Percentiles rank a stretch among this genome's conserved stretches.
Evolutionary conservation across 208 protist species (phyloP).

Genomic region (Acanthamoeba rhysodes): DNA sequence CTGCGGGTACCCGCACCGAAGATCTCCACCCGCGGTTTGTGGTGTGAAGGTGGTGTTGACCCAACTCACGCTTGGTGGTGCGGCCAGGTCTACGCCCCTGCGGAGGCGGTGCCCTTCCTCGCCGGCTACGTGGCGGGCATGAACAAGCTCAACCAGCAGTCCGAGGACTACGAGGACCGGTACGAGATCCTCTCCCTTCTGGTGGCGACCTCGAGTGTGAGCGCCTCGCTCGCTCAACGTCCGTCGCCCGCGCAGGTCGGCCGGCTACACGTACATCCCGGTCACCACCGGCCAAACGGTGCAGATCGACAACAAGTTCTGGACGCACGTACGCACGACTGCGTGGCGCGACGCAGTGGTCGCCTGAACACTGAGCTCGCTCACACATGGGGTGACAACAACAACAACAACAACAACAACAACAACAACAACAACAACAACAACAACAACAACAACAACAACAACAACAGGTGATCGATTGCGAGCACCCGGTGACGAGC

Average conservation of each 20-base stretch:
- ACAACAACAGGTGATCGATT: constrained; percentile 3
- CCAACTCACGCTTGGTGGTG: too few relatives aligned
- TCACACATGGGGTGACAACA: too few relatives aligned
- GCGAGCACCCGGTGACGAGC: constrained; percentile 18
- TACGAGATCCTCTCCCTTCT: too few relatives aligned
- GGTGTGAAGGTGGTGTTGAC: background rate
- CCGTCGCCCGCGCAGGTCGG: background rate
- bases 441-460: too few relatives aligned
- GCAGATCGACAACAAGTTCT: constrained; percentile 16
- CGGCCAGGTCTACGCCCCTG: constrained; percentile 39
- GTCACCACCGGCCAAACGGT: background rate
- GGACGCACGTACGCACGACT: background rate
- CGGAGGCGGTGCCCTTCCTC: background rate
- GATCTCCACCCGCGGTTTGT: background rate
- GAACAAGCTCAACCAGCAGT: constrained; percentile 46
- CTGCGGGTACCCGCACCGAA: background rate
- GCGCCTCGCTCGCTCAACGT: too few relatives aligned
- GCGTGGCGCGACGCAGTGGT: background rate
- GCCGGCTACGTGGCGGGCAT: constrained; percentile 41
- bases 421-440: too few relatives aligned
- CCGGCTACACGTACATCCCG: background rate
- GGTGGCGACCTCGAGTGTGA: too few relatives aligned
- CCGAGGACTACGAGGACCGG: constrained; percentile 14
- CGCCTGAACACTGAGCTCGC: too few relatives aligned
- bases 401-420: too few relatives aligned